Base-by-base conservation (phyloP, 2,329 filamentous ascomycete genomes). In the Colletotrichum orchidophilum region DNA sequence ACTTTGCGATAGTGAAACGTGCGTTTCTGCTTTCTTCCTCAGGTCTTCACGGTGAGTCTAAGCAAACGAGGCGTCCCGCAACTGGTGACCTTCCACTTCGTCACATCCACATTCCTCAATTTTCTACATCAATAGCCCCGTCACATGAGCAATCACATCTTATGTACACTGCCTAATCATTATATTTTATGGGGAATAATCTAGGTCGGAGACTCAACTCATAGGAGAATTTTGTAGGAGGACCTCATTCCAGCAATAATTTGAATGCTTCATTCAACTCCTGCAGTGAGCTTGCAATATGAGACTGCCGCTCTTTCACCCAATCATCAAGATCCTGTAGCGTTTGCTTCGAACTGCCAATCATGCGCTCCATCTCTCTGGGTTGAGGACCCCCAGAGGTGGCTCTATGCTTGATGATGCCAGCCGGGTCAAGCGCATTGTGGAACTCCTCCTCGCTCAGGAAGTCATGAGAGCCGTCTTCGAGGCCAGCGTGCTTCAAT, bases 351-450 rank as follows among this genome's bases (percentile, higher is more conserved):
- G 69, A 59, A 0, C 29, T 21, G 11, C 4, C n/a, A 3, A 71
- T 54, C 69, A 71, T 71, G 11, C 69, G 52, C 13, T 64, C 46
- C 65, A 71, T 71, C 27, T 71, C 69, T 2, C 29, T 27, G 11
- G 58, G 65, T 33, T 71, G 69, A 9, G 69, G 69, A 1, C 69
- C 69, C 3, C 69, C 69, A 1, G 58, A 68, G 2, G 69, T 70
- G 5, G 69, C 65, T 15, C 69, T 49, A 15, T 50, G 64, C 3
- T 39, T 58, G n/a, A 70, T 58, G 27, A 71, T 71, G 3, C 58
- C 58, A 18, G 46, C 53, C 12, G 69, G 69, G 21, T 71, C 53
- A 5, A 71, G 52, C 2, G 69, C 46, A 0, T 50, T 31, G 4
- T 59, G 50, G 13, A 71, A 71, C 15, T 54, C 65, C 4, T 46